Percentiles rank a stretch among this genome's conserved stretches.
Evolutionary conservation across 352 stramenopile genomes (phyloP).

Genomic region (Phytophthora pluvialis): DNA sequence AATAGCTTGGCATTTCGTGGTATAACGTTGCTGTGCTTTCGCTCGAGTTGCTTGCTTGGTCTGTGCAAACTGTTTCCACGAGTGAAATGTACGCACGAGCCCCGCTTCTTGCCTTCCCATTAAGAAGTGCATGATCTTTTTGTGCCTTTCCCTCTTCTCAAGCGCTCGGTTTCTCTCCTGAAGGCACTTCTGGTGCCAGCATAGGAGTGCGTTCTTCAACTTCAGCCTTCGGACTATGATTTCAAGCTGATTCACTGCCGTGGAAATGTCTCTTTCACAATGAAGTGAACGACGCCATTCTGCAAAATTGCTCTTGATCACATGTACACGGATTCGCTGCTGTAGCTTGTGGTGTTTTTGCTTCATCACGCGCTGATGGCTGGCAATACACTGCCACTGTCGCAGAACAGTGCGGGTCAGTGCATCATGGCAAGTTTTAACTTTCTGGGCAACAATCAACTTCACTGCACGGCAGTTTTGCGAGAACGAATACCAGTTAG

Average conservation of each 20-base stretch:
- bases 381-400: conserved; percentile 15
- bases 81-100: conserved; percentile 36
- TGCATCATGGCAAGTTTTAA: conserved; percentile 4
- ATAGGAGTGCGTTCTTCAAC: conserved; percentile 6
- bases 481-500: conserved; percentile 19
- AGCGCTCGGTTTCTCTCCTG: conserved; percentile 10
- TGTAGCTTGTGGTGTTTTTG: conserved; percentile 28
- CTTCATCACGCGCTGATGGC: conserved; percentile 11
- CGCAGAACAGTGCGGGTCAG: conserved; percentile 14
- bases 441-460: conserved; percentile 13
- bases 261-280: conserved; percentile 4
- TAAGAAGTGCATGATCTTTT: conserved; percentile 45
- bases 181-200: conserved; percentile 21
- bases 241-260: conserved; percentile 6
- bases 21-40: conserved; percentile 12
- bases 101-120: conserved; percentile 35
- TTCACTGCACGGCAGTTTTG: conserved; percentile 12
- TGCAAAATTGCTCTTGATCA: conserved; percentile 5
- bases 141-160: conserved; percentile 36
- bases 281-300: conserved; percentile 24
- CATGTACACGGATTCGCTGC: conserved; percentile 2
- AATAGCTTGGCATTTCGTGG: conserved; percentile 8
- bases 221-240: conserved; percentile 1
- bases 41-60: conserved; percentile 5
- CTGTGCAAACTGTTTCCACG: conserved; percentile 33